phyloP scores from a whole-genome alignment of 2,329 filamentous ascomycete genomes.

The Venturia oleaginea region DNA sequence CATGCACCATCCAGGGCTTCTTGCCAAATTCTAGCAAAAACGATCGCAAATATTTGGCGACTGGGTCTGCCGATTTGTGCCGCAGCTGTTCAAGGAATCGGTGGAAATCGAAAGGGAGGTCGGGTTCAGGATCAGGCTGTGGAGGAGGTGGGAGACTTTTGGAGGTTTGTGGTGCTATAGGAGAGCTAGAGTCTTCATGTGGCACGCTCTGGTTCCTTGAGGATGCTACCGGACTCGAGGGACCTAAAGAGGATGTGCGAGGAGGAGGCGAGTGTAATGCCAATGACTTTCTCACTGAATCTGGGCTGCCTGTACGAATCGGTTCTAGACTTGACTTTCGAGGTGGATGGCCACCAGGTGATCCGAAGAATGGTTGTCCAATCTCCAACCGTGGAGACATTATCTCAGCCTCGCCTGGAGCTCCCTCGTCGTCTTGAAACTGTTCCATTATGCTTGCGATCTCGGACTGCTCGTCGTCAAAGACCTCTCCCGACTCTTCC shows the following conservation, averaged over 20 bases:
- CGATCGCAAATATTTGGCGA: slow-evolving; percentile 89
- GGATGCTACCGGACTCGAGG: slow-evolving; percentile 21
- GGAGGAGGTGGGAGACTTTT: slow-evolving; percentile 38
- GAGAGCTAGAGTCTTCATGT: slow-evolving; percentile 22
- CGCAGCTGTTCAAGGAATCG: slow-evolving; percentile 91
- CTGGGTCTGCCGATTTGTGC: slow-evolving; percentile 94
- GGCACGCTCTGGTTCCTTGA: slow-evolving; percentile 20
- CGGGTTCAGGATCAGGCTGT: slow-evolving; percentile 57
- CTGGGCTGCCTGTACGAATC: slow-evolving; percentile 36
- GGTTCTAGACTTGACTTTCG: slow-evolving; percentile 81
- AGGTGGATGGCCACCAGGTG: slow-evolving; percentile 62
- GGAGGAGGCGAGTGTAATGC: slow-evolving; percentile 22
- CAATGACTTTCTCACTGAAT: not conserved
- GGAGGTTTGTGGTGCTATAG: slow-evolving; percentile 14
- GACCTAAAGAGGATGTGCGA: slow-evolving; percentile 26
- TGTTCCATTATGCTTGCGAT: slow-evolving; percentile 98
- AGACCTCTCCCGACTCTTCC: slow-evolving; percentile 26
- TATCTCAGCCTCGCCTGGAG: slow-evolving; percentile 68
- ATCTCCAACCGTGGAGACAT: slow-evolving; percentile 85
- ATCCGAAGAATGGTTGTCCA: slow-evolving; percentile 65
- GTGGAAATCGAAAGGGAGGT: slow-evolving; percentile 92
- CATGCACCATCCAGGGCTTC: slow-evolving; percentile 98
- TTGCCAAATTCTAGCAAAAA: slow-evolving; percentile 93
- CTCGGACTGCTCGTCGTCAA: slow-evolving; percentile 63
- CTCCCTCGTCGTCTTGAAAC: slow-evolving; percentile 67